Evolutionary conservation across 2,329 filamentous ascomycete genomes (phyloP).

Genomic region (Alternaria gansuensis): DNA sequence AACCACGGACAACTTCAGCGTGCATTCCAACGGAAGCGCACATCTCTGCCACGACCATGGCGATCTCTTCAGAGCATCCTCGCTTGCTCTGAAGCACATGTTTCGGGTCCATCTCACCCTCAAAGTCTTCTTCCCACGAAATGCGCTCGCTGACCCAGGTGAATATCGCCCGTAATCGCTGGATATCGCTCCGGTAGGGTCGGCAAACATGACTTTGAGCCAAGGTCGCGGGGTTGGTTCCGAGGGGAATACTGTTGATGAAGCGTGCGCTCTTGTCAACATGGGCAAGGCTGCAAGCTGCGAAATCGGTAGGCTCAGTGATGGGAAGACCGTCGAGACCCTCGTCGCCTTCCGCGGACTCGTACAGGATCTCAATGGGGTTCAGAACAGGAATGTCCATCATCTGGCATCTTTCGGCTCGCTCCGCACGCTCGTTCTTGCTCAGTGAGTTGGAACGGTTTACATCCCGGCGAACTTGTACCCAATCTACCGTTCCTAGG

Average conservation of each 20-base stretch:
- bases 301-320: slow-evolving; percentile 82
- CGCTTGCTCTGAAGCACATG: slow-evolving; percentile 84
- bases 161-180: slow-evolving; percentile 91
- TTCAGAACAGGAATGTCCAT: slow-evolving; percentile 88
- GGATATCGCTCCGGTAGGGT: slow-evolving; percentile 92
- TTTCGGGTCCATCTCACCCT: slow-evolving; percentile 82
- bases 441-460: slow-evolving; percentile 95
- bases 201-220: slow-evolving; percentile 93
- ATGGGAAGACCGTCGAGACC: slow-evolving; percentile 84
- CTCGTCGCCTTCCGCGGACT: slow-evolving; percentile 88
- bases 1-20: slow-evolving; percentile 86
- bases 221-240: slow-evolving; percentile 80
- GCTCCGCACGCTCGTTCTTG: slow-evolving; percentile 83
- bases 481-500: slow-evolving; percentile 79
- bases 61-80: slow-evolving; percentile 88
- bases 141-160: slow-evolving; percentile 97
- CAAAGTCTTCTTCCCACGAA: slow-evolving; percentile 93
- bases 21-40: slow-evolving; percentile 87
- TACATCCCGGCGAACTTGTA: slow-evolving; percentile 95
- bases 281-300: slow-evolving; percentile 77
- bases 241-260: slow-evolving; percentile 80
- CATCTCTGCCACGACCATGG: slow-evolving; percentile 89
- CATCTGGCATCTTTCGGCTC: slow-evolving; percentile 91
- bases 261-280: slow-evolving; percentile 98
- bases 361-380: slow-evolving; percentile 87